Percentiles rank a stretch among this genome's conserved stretches.
These are phyloP conservation scores for Crucibulum laeve DNA, from an alignment of 768 basidiomycete genomes.

Conservation along the genomic window DNA sequence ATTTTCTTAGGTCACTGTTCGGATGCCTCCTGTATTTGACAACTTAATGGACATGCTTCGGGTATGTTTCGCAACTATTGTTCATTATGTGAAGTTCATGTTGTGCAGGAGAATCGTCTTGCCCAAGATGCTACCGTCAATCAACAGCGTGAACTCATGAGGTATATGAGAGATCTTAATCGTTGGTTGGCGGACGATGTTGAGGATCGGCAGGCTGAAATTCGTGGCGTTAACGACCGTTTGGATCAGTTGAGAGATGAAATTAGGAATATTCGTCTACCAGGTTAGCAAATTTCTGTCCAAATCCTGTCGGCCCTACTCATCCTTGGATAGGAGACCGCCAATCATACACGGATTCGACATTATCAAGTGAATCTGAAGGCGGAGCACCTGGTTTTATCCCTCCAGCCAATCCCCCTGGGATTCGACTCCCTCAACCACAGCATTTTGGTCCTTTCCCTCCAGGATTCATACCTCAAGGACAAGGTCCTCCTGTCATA, in stretches of 20 bases:
- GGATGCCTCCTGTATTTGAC: slow-evolving; percentile 60
- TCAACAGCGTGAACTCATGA: slow-evolving; percentile 76
- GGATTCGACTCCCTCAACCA: background rate
- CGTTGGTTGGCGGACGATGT: slow-evolving; percentile 80
- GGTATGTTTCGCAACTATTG: slow-evolving; percentile 29
- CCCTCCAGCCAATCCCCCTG: background rate
- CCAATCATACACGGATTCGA: background rate
- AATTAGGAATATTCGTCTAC: slow-evolving; percentile 28
- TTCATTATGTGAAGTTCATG: slow-evolving; percentile 6
- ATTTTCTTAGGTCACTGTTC: slow-evolving; percentile 49
- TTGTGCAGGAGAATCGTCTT: slow-evolving; percentile 63
- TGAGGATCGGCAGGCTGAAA: slow-evolving; percentile 70
- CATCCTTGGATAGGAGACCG: background rate
- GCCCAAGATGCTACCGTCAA: slow-evolving; percentile 73
- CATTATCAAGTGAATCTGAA: background rate
- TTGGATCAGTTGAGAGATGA: slow-evolving; percentile 46
- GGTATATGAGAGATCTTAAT: slow-evolving; percentile 74
- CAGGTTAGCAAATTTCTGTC: slow-evolving; percentile 18
- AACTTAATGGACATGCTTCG: slow-evolving; percentile 66
- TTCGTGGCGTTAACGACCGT: slow-evolving; percentile 60
- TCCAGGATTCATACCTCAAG: background rate
- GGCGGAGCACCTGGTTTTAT: background rate
- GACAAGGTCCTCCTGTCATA: no score
- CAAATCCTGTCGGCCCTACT: background rate
- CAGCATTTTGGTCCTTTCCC: background rate